Evolutionary conservation across 2,329 filamentous ascomycete species (phyloP).

Genomic region (Penicillium sp.): DNA sequence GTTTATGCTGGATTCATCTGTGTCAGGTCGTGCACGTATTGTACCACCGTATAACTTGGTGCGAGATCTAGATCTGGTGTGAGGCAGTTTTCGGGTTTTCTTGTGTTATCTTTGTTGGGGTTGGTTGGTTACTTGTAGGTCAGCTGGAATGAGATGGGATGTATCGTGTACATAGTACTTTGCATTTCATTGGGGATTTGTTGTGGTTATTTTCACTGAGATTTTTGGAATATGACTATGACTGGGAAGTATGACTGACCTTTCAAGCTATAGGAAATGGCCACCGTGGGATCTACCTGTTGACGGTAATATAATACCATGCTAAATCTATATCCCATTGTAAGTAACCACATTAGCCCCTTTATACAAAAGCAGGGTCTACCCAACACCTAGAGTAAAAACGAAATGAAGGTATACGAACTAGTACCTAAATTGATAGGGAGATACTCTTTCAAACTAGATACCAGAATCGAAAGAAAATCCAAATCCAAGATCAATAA

Average conservation of each 20-base stretch:
- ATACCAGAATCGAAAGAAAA: constrained; percentile 4
- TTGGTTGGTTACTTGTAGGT: neutral
- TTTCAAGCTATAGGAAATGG: neutral
- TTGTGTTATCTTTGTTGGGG: neutral
- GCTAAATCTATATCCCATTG: neutral
- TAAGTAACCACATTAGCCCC: neutral
- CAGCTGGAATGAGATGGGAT: neutral
- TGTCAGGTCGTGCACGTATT: neutral
- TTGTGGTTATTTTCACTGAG: neutral
- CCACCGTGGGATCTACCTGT: neutral
- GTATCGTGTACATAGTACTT: neutral
- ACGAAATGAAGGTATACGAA: neutral
- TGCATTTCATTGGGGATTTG: no score
- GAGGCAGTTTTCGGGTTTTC: neutral
- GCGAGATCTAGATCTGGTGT: constrained; percentile 3
- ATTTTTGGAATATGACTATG: neutral
- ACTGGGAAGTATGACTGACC: neutral
- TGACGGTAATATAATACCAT: neutral
- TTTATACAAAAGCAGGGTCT: neutral
- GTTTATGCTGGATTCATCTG: constrained; percentile 1
- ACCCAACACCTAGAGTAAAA: neutral
- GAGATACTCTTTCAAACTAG: constrained; percentile 13
- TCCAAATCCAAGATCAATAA: neutral
- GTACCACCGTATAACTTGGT: neutral
- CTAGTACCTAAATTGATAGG: constrained; percentile 13